A percentile compares a stretch with the other conserved stretches of the same genome.
phyloP scores from a whole-genome alignment of 257 asterid genomes.

The Coffea eugenioides region DNA sequence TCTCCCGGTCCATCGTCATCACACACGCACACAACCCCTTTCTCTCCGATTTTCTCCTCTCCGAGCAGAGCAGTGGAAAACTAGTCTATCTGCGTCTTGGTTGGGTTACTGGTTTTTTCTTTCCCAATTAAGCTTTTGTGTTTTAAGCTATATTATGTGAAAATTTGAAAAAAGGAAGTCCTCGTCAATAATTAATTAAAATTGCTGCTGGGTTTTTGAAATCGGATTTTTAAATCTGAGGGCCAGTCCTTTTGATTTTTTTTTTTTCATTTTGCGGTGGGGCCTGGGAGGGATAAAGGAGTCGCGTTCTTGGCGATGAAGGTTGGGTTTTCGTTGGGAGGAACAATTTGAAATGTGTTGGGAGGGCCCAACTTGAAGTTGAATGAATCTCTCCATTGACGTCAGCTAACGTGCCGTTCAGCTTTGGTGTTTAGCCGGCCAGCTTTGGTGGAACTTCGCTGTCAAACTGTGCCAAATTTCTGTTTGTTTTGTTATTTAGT shows the following conservation, averaged over 20 bases:
- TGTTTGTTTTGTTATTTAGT: not conserved
- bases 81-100: not conserved
- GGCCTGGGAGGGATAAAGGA: slow-evolving; percentile 25
- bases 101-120: not conserved
- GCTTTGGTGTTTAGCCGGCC: no score
- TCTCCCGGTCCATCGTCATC: slow-evolving; percentile 99
- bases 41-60: slow-evolving; percentile 18
- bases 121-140: slow-evolving; percentile 10
- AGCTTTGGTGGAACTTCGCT: no score
- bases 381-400: no score
- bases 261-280: slow-evolving; percentile 18
- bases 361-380: not conserved
- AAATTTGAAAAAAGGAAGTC: not conserved
- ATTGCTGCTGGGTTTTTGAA: not conserved
- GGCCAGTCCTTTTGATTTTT: slow-evolving; percentile 11
- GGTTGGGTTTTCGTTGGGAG: not conserved
- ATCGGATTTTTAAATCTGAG: slow-evolving; percentile 9
- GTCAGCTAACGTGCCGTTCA: no score
- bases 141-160: not conserved
- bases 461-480: no score
- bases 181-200: not conserved
- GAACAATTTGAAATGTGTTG: slow-evolving; percentile 35
- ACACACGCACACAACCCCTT: slow-evolving; percentile 13
- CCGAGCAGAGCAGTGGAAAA: not conserved
- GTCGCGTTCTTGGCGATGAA: slow-evolving; percentile 23